Evolutionary conservation across 1,284 basidiomycete species (phyloP), one percentile per base, ranked within the genome.

Genomic region (Mycocalia duriaeana): DNA sequence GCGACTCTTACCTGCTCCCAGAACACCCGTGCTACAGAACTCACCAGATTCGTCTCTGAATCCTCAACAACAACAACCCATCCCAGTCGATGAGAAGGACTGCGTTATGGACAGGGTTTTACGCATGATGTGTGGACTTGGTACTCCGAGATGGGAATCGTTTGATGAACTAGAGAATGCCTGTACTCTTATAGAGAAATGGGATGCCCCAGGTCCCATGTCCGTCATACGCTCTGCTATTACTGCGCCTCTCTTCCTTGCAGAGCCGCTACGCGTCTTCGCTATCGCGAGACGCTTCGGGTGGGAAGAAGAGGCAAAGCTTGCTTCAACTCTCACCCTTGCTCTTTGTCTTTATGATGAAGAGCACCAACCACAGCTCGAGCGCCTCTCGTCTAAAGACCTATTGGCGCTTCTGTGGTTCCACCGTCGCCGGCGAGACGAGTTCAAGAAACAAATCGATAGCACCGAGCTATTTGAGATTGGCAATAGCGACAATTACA

Each of bases 121-220:
- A 34, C 60, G 61, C 40, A 60, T 73, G 58, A 60, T 71, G 24
- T 65, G 65, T 34, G 69, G 69, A 0, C 55, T 72, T 4, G 61
- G 63, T 37, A 65, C 63, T 5, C 61, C 63, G 9, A 50, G 53
- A 25, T 68, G 64, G 65, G 50, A 58, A 37, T 65, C 63, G 0
- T 66, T 69, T 39, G 62, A 66, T 47, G 61, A 70, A 38, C 50
- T 69, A 18, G 67, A 71, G 40, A 53, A 57, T n/a, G 60, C 63
- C 1, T 48, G 70, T 2, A 47, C 57, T 3, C 65, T 72, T 13
- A 65, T 65, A 1, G 63, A 68, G 48, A 60, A 63, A 43, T 71
- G 68, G 66, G 66, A 68, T 38, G 57, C 70, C 4, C 65, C 61
- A 7, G 70, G 70, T 1, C 70, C 70, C 1, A 51, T 71, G 18